A percentile compares a stretch with the other conserved stretches of the same genome.
Conservation (phyloP, 202 grass and related monocot genomes). For the Setaria viridis region DNA sequence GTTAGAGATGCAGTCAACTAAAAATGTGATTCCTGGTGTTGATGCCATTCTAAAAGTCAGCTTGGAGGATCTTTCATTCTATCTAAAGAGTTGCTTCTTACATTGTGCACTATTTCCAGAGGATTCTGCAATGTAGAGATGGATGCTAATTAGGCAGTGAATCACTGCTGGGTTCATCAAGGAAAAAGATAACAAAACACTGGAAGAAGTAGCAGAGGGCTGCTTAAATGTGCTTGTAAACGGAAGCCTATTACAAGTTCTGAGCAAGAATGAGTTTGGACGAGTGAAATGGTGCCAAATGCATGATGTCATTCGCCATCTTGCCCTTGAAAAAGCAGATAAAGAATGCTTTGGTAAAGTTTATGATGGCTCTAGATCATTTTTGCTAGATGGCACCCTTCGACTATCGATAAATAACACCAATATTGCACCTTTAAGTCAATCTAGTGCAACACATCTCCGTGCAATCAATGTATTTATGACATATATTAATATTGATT, state of each 20-base stretch:
- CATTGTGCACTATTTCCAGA: constrained; percentile 59
- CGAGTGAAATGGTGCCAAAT: constrained; percentile 36
- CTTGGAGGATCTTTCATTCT: constrained; percentile 40
- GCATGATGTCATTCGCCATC: constrained; percentile 34
- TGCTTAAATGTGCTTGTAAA: constrained; percentile 45
- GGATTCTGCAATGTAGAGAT: constrained; percentile 6
- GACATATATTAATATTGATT: neutral
- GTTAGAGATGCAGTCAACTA: neutral
- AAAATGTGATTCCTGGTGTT: constrained; percentile 9
- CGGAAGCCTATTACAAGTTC: constrained; percentile 46
- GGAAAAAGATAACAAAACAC: constrained; percentile 24
- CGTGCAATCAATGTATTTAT: neutral
- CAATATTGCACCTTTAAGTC: neutral
- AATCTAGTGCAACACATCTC: neutral
- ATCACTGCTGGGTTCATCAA: constrained; percentile 42
- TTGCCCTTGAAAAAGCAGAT: constrained; percentile 30
- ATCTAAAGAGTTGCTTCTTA: constrained; percentile 60
- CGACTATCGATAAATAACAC: neutral
- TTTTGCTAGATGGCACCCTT: neutral
- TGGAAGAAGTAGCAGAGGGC: constrained; percentile 56
- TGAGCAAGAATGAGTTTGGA: constrained; percentile 17
- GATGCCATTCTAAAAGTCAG: constrained; percentile 46
- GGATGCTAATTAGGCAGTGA: constrained; percentile 46
- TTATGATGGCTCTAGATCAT: neutral
- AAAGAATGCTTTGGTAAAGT: constrained; percentile 41